These are phyloP conservation scores for Solanum pennellii DNA, from an alignment of 257 asterid species.

Conservation along the genomic window DNA sequence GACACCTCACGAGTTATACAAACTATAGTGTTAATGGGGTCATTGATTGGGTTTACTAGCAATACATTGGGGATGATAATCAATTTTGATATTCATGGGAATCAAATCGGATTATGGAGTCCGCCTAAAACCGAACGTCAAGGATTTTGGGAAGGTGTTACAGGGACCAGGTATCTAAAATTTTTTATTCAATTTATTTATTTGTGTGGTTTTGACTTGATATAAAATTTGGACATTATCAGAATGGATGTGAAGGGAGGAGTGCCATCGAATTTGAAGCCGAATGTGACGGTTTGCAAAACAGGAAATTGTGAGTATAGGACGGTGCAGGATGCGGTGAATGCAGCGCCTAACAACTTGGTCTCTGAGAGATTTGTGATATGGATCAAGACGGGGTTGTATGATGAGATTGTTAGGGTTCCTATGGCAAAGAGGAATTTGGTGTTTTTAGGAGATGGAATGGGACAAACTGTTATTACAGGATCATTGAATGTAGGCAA, in stretches of 20 bases:
- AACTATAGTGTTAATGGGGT: constrained; percentile 34
- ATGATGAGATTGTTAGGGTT: constrained; percentile 16
- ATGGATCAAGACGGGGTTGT: constrained; percentile 16
- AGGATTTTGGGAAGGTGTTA: constrained; percentile 27
- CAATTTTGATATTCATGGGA: constrained; percentile 20
- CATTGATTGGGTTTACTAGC: constrained; percentile 19
- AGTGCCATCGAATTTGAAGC: constrained; percentile 14
- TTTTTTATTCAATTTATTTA: background rate
- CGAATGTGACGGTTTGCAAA: constrained; percentile 27
- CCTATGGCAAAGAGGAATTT: constrained; percentile 21
- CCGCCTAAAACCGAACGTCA: constrained; percentile 27
- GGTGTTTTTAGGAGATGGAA: constrained; percentile 38
- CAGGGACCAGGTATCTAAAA: background rate
- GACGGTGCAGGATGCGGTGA: constrained; percentile 33
- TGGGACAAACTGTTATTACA: constrained; percentile 40
- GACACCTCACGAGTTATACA: constrained; percentile 23
- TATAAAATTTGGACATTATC: accelerated
- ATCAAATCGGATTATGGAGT: constrained; percentile 13
- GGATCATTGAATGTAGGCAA: constrained; percentile 29
- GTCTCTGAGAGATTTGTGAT: constrained; percentile 9
- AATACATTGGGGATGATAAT: constrained; percentile 35
- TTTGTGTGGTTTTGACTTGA: background rate
- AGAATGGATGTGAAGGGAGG: constrained; percentile 8
- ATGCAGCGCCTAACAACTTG: constrained; percentile 20
- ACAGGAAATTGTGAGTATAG: constrained; percentile 13